These are phyloP conservation scores for Cadophora sp. DNA, from an alignment of 2,329 filamentous ascomycete species.

Conservation along the genomic window DNA sequence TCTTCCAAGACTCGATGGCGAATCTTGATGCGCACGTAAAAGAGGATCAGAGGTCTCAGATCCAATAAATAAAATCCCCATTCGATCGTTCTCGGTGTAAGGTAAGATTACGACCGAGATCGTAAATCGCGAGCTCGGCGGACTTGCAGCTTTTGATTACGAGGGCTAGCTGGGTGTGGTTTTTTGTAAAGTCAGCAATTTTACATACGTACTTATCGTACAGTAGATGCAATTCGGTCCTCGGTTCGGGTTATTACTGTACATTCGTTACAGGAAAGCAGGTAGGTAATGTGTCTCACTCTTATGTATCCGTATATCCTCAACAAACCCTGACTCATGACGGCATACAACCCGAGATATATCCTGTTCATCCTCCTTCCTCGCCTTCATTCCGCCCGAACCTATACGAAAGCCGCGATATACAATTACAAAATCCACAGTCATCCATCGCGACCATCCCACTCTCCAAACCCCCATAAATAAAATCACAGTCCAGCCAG, in stretches of 20 bases:
- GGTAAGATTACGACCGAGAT: background rate
- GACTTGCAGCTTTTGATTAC: background rate
- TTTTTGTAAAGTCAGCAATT: background rate
- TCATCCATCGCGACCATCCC: background rate
- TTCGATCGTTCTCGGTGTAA: too few relatives aligned
- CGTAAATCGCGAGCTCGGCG: background rate
- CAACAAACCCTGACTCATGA: background rate
- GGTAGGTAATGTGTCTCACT: too few relatives aligned
- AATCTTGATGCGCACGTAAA: background rate
- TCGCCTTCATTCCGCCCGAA: background rate
- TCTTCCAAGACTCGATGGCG: too few relatives aligned
- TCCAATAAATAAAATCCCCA: background rate
- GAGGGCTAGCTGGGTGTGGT: background rate
- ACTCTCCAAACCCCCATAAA: background rate
- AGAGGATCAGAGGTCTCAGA: background rate
- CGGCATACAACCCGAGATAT: conserved; percentile 12
- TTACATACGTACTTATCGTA: too few relatives aligned
- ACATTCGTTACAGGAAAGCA: too few relatives aligned
- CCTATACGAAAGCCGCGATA: conserved; percentile 5
- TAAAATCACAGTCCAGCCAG: background rate
- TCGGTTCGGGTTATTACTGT: conserved; percentile 7
- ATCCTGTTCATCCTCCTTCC: background rate
- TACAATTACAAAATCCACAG: background rate
- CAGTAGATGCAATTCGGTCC: background rate
- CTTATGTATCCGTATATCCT: too few relatives aligned